Conservation (phyloP, 1,139 yeast genomes). For the Eremothecium cymbalariae region DNA sequence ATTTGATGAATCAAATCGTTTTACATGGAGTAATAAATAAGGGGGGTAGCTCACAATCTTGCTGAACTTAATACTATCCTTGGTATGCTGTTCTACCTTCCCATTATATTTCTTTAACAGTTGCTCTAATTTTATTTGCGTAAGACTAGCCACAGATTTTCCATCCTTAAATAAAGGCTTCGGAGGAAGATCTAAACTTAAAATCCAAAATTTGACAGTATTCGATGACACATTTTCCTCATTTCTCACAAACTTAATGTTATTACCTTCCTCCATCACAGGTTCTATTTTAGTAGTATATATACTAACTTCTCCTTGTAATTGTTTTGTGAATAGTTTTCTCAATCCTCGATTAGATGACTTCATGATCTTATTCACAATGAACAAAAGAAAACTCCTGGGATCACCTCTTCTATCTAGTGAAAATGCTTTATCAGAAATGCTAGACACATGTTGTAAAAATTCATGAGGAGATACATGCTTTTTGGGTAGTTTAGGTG, state of each 20-base stretch:
- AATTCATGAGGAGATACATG: conserved; percentile 67
- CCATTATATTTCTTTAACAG: conserved; percentile 45
- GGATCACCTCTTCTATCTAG: conserved; percentile 42
- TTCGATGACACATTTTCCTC: conserved; percentile 15
- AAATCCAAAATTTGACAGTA: conserved; percentile 45
- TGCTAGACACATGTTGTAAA: conserved; percentile 40
- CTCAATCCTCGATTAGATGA: conserved; percentile 25
- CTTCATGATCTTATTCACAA: conserved; percentile 29
- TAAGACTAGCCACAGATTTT: conserved; percentile 36
- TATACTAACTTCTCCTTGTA: conserved; percentile 48
- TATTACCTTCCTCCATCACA: conserved; percentile 23
- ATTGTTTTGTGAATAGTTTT: conserved; percentile 33
- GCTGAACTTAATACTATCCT: conserved; percentile 33
- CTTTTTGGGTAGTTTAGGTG: conserved; percentile 44
- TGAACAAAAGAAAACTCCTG: conserved; percentile 49
- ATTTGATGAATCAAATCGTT: conserved; percentile 41
- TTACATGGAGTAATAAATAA: conserved; percentile 47
- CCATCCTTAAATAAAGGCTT: conserved; percentile 47
- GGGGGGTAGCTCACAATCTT: conserved; percentile 43
- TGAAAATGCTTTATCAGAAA: conserved; percentile 39
- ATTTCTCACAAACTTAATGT: conserved; percentile 26
- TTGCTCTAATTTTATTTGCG: conserved; percentile 44
- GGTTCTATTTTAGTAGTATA: conserved; percentile 29
- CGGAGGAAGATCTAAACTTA: conserved; percentile 53
- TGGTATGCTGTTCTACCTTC: conserved; percentile 28